Conservation (phyloP, 2,329 filamentous ascomycete genomes). For the Botrytis hyacinthi region DNA sequence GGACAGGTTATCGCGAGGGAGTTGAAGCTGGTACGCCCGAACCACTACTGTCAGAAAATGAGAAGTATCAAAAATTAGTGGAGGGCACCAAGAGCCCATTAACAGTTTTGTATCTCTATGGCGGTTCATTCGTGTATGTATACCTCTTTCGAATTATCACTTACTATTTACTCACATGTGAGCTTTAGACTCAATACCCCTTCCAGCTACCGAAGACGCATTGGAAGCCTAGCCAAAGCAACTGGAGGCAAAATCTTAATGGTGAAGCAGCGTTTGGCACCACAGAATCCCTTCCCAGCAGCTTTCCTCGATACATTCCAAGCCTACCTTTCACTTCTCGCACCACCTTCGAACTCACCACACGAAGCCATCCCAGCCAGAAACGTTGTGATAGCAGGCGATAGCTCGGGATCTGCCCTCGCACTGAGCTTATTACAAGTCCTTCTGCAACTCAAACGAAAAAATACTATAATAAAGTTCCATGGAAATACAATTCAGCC, state of each 20-base stretch:
- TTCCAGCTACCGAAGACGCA: neutral
- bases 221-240: neutral
- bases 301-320: conserved; percentile 10
- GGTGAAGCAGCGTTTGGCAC: conserved; percentile 2
- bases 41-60: neutral
- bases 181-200: neutral
- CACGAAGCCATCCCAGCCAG: neutral
- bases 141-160: neutral
- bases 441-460: neutral
- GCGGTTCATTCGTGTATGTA: neutral
- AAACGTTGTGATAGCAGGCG: neutral
- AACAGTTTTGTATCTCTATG: neutral
- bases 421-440: neutral
- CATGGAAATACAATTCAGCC: neutral
- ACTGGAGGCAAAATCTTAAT: neutral
- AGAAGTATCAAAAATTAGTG: neutral
- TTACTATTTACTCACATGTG: neutral
- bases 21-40: neutral
- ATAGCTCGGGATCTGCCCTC: conserved; percentile 1
- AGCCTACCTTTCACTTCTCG: neutral
- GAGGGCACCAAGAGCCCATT: neutral
- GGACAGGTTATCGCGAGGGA: neutral
- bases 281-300: conserved; percentile 8
- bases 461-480: neutral
- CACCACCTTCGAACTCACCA: neutral